A percentile compares a stretch with the other conserved stretches of the same genome.
phyloP scores from a whole-genome alignment of 2,329 filamentous ascomycete species.

The Colletotrichum salicis region DNA sequence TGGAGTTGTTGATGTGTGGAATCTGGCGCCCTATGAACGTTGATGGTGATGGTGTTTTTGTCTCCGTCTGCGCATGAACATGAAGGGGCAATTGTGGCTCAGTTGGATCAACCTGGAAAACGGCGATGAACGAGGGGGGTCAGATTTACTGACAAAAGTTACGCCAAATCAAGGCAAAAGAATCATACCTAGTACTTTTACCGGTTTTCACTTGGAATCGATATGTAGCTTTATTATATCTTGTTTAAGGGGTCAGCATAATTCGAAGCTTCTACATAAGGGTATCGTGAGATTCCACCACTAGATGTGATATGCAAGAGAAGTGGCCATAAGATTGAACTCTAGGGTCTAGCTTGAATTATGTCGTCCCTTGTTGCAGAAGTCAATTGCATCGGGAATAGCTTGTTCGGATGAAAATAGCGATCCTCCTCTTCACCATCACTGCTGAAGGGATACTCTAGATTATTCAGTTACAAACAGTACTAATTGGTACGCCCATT shows the following conservation, averaged over 20 bases:
- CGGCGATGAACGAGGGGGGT: neutral
- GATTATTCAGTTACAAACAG: too few species aligned
- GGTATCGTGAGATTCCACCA: too few species aligned
- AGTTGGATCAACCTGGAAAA: neutral
- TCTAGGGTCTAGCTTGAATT: too few species aligned
- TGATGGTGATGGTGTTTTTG: neutral
- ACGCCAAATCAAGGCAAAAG: neutral
- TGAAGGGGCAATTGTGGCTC: neutral
- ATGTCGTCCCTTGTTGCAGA: neutral
- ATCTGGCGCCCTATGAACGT: constrained; percentile 27
- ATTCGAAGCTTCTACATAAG: too few species aligned
- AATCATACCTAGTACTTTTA: too few species aligned
- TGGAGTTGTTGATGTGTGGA: constrained; percentile 48
- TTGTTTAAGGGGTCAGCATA: too few species aligned
- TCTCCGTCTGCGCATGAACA: neutral
- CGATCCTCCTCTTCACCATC: too few species aligned
- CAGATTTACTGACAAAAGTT: neutral
- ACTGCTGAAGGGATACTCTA: too few species aligned
- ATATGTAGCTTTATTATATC: too few species aligned
- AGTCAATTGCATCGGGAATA: neutral
- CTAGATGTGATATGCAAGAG: neutral
- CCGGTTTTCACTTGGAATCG: too few species aligned
- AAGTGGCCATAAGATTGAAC: neutral
- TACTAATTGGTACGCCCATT: too few species aligned
- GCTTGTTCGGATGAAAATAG: neutral